Evolutionary conservation across 1,139 yeast species (phyloP).

Genomic region (Yamadazyma pseudoaaseri): DNA sequence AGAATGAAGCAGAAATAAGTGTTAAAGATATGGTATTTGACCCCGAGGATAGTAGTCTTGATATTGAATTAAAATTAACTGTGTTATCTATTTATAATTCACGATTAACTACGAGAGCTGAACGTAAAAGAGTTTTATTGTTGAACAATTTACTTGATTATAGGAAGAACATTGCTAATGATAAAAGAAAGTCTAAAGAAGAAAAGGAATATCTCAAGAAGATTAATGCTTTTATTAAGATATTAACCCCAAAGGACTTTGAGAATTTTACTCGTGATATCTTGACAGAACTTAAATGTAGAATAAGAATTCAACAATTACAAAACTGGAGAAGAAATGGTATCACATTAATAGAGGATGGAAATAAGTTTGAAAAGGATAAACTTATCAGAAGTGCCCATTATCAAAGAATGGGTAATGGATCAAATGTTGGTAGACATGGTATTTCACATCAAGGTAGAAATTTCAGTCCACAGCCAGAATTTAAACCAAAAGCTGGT

Average conservation of each 20-base stretch:
- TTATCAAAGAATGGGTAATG: constrained; percentile 59
- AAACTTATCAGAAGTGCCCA: constrained; percentile 62
- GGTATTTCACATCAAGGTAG: constrained; percentile 15
- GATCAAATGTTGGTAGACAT: constrained; percentile 31
- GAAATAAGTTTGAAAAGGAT: constrained; percentile 85
- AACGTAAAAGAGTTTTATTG: constrained; percentile 78
- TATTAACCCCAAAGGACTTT: constrained; percentile 80
- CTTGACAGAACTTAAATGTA: constrained; percentile 71
- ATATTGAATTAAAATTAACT: constrained; percentile 84
- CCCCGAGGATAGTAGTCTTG: constrained; percentile 85
- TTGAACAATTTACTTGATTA: constrained; percentile 81
- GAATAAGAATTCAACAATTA: constrained; percentile 80
- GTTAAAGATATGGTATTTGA: constrained; percentile 95
- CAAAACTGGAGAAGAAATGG: constrained; percentile 95
- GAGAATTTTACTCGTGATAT: constrained; percentile 70
- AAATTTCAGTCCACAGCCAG: constrained; percentile 39
- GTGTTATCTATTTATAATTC: constrained; percentile 88
- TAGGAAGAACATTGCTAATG: constrained; percentile 70
- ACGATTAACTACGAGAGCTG: constrained; percentile 87
- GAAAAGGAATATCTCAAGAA: constrained; percentile 78
- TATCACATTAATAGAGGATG: constrained; percentile 78
- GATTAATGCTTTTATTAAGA: constrained; percentile 76
- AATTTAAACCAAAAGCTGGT: constrained; percentile 38
- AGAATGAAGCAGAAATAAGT: constrained; percentile 92
- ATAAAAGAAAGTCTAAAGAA: constrained; percentile 83